Percentiles rank a stretch among this genome's conserved stretches.
phyloP scores from a whole-genome alignment of 2,329 filamentous ascomycete genomes.

The Trichophaea hybrida region DNA sequence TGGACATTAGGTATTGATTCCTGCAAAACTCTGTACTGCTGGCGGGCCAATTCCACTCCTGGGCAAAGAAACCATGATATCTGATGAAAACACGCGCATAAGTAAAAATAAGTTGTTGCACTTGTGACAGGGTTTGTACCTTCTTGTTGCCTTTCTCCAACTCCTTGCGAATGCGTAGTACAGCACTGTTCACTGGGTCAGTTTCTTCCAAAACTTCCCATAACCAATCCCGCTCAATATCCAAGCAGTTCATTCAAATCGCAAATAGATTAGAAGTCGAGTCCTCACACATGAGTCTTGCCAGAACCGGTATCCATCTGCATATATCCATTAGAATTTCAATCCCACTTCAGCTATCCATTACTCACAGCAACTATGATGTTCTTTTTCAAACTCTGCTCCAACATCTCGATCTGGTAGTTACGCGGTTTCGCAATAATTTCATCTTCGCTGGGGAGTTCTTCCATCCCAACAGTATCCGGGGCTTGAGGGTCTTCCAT shows the following conservation, averaged over 20 bases:
- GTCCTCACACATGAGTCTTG: constrained; percentile 58
- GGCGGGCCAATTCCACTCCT: constrained; percentile 50
- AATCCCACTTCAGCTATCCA: constrained; percentile 1
- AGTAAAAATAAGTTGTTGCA: neutral
- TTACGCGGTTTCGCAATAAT: constrained; percentile 32
- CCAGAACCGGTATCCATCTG: constrained; percentile 71
- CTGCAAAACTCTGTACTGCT: constrained; percentile 49
- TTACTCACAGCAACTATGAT: constrained; percentile 52
- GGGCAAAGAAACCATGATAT: constrained; percentile 61
- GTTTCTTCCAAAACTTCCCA: neutral
- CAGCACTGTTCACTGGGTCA: constrained; percentile 38
- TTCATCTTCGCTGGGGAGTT: neutral
- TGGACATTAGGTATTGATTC: constrained; percentile 45
- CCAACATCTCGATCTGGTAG: constrained; percentile 65
- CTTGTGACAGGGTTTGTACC: constrained; percentile 32
- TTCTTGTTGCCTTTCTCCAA: constrained; percentile 41
- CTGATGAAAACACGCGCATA: constrained; percentile 29
- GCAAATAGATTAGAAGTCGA: neutral
- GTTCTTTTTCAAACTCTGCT: constrained; percentile 52
- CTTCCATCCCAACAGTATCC: neutral
- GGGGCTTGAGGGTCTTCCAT: neutral
- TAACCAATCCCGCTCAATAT: too few relatives aligned
- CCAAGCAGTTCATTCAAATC: too few relatives aligned
- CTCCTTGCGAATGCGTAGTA: constrained; percentile 52
- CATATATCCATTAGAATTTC: constrained; percentile 13